Conservation (phyloP, 2,329 filamentous ascomycete species). For the Teratosphaeria nubilosa region DNA sequence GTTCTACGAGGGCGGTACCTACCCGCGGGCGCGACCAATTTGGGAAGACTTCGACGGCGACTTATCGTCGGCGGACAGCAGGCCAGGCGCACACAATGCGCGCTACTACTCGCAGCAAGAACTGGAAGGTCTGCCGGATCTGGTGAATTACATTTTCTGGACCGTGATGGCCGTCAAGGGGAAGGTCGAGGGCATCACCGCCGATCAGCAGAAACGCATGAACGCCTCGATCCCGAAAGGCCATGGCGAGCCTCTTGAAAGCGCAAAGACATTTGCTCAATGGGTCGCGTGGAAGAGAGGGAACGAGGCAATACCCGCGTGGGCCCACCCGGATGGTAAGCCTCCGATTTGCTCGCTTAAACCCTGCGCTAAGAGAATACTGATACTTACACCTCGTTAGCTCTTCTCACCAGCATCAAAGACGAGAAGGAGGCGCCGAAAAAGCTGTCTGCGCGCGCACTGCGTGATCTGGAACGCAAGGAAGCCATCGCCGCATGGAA, state of each 20-base stretch:
- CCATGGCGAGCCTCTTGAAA: slow-evolving; percentile 49
- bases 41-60: slow-evolving; percentile 49
- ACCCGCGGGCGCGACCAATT: slow-evolving; percentile 44
- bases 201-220: slow-evolving; percentile 49
- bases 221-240: slow-evolving; percentile 54
- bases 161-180: slow-evolving; percentile 53
- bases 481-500: slow-evolving; percentile 34
- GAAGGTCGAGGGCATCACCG: slow-evolving; percentile 50
- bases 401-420: slow-evolving; percentile 41
- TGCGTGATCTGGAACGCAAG: slow-evolving; percentile 48
- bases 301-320: slow-evolving; percentile 51
- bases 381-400: slow-evolving; percentile 9
- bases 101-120: slow-evolving; percentile 55
- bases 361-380: background rate
- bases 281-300: slow-evolving; percentile 61
- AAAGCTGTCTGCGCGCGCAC: slow-evolving; percentile 45
- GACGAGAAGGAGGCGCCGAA: slow-evolving; percentile 37
- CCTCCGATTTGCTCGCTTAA: background rate
- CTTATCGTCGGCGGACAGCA: slow-evolving; percentile 39
- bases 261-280: slow-evolving; percentile 50
- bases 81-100: slow-evolving; percentile 40
- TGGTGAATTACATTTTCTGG: slow-evolving; percentile 51
- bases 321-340: slow-evolving; percentile 46
- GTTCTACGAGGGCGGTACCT: slow-evolving; percentile 47
- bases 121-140: slow-evolving; percentile 48